These are phyloP conservation scores for Nymphaea thermarum DNA, from an alignment of 164 flowering plant genomes.

Conservation along the genomic window DNA sequence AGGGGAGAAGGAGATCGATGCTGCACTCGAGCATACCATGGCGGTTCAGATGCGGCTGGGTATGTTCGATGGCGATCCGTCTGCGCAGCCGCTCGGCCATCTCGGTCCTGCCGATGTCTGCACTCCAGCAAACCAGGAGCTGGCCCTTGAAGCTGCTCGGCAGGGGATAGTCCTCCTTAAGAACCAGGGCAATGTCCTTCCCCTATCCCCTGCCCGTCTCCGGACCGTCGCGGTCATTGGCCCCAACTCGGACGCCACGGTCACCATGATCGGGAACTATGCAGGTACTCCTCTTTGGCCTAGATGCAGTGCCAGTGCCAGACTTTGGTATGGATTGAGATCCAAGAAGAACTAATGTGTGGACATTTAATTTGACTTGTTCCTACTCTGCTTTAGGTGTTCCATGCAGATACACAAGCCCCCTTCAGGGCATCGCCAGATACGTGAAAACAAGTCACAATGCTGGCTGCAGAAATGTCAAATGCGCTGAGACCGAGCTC, in stretches of 20 bases:
- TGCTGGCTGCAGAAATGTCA: conserved; percentile 55
- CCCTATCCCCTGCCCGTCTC: conserved; percentile 37
- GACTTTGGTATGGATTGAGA: background rate
- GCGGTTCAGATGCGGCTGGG: conserved; percentile 89
- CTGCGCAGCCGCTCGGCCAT: conserved; percentile 42
- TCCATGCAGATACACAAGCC: conserved; percentile 72
- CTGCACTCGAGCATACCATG: conserved; percentile 52
- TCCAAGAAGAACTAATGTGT: background rate
- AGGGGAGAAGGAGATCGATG: conserved; percentile 38
- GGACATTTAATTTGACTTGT: background rate
- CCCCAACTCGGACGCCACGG: conserved; percentile 65
- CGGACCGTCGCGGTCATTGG: conserved; percentile 73
- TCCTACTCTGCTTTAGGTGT: conserved; percentile 27
- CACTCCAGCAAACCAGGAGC: conserved; percentile 45
- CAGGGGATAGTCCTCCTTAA: conserved; percentile 88
- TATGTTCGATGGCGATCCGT: conserved; percentile 75
- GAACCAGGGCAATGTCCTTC: conserved; percentile 46
- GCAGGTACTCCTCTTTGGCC: conserved; percentile 23
- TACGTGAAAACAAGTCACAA: conserved; percentile 46
- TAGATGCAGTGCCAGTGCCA: no score
- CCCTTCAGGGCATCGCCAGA: conserved; percentile 55
- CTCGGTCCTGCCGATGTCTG: conserved; percentile 64
- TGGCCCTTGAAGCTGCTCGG: conserved; percentile 81
- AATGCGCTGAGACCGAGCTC: conserved; percentile 20
- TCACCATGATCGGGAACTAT: conserved; percentile 84